phyloP scores from a whole-genome alignment of 305 asterid genomes.

The Striga hermonthica region DNA sequence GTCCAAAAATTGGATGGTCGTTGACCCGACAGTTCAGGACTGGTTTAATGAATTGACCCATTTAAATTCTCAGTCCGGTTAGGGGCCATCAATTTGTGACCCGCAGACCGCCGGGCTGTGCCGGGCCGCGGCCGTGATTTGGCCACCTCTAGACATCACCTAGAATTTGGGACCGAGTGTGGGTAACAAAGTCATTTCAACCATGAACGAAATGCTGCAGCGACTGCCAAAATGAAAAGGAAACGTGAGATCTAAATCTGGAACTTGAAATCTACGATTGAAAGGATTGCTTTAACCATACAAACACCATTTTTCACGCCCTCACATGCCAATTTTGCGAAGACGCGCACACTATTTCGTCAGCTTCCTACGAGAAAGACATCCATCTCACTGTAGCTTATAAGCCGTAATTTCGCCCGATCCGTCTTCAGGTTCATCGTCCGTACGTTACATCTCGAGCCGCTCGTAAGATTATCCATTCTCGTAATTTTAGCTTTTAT shows the following conservation, averaged over 20 bases:
- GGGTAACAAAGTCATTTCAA: no score
- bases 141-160: no score
- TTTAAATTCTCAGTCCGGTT: no score
- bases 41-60: no score
- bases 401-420: slow-evolving; percentile 27
- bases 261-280: slow-evolving; percentile 29
- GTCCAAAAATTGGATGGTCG: no score
- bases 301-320: slow-evolving; percentile 23
- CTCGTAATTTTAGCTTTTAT: background rate
- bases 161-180: no score
- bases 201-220: no score
- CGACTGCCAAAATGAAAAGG: no score
- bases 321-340: slow-evolving; percentile 23
- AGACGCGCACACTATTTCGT: background rate
- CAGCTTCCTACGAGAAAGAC: slow-evolving; percentile 12
- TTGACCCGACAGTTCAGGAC: no score
- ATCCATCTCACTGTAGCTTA: slow-evolving; percentile 24
- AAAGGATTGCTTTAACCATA: slow-evolving; percentile 3
- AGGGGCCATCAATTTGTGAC: no score
- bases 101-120: no score
- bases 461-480: slow-evolving; percentile 1
- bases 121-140: no score
- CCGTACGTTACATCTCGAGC: slow-evolving; percentile 23
- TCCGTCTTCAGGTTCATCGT: slow-evolving; percentile 32
- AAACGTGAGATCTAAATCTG: slow-evolving; percentile 12